These are phyloP conservation scores for Lolium rigidum DNA, from an alignment of 176 grass and related monocot species.

Conservation along the genomic window DNA sequence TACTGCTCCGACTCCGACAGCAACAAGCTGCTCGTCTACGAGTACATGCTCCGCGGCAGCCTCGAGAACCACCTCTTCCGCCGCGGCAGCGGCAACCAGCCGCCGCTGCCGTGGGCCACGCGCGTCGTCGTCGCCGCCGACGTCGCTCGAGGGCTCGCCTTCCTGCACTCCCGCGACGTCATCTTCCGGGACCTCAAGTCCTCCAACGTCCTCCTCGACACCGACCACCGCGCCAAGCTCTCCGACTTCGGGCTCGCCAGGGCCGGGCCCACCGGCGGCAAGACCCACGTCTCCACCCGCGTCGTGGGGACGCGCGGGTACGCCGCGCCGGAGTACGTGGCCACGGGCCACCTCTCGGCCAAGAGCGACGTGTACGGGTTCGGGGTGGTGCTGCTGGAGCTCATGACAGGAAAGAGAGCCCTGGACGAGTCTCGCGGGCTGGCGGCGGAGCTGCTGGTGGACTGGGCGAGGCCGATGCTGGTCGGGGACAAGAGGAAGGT, in stretches of 20 bases:
- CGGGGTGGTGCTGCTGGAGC: slow-evolving; percentile 81
- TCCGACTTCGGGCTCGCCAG: slow-evolving; percentile 88
- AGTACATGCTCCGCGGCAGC: slow-evolving; percentile 87
- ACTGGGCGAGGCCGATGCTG: slow-evolving; percentile 70
- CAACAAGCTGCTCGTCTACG: slow-evolving; percentile 89
- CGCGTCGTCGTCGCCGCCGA: slow-evolving; percentile 70
- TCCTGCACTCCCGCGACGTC: slow-evolving; percentile 66
- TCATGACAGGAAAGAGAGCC: slow-evolving; percentile 69
- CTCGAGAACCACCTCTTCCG: slow-evolving; percentile 97
- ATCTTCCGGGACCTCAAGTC: slow-evolving; percentile 96
- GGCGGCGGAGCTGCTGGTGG: slow-evolving; percentile 59
- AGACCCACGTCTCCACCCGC: slow-evolving; percentile 76
- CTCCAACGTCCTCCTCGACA: slow-evolving; percentile 81
- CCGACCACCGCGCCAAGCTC: slow-evolving; percentile 76
- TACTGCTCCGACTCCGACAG: slow-evolving; percentile 76
- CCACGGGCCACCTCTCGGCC: slow-evolving; percentile 69
- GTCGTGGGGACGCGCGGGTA: slow-evolving; percentile 77
- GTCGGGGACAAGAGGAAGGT: slow-evolving; percentile 61
- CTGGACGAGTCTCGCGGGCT: slow-evolving; percentile 47
- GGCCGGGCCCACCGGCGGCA: slow-evolving; percentile 68
- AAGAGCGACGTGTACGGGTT: slow-evolving; percentile 94
- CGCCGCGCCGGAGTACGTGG: slow-evolving; percentile 83
- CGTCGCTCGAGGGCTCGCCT: slow-evolving; percentile 69
- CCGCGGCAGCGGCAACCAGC: slow-evolving; percentile 52
- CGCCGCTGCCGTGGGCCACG: slow-evolving; percentile 66